Evolutionary conservation across 2,329 filamentous ascomycete genomes (phyloP).

Genomic region (Cryphonectria parasitica): DNA sequence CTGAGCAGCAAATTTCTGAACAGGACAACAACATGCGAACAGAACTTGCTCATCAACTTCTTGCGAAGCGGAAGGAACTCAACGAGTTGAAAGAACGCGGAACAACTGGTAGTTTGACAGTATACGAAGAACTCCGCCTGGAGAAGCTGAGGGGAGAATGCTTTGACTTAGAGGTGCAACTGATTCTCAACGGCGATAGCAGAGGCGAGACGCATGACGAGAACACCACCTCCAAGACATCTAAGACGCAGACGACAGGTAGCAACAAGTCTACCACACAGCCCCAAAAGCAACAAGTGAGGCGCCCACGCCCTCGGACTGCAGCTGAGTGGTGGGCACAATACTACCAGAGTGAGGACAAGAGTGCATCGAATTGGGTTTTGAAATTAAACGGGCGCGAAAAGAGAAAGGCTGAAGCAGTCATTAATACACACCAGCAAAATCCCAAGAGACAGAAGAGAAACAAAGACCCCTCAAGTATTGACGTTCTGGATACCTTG

Average conservation of each 20-base stretch:
- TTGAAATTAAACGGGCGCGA: not conserved
- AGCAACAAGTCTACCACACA: not conserved
- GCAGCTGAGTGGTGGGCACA: not conserved
- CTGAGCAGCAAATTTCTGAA: not conserved
- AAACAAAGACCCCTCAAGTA: not conserved
- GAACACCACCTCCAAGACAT: not conserved
- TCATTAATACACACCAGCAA: not conserved
- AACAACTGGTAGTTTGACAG: not conserved
- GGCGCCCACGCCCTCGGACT: not conserved
- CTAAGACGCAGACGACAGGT: not conserved
- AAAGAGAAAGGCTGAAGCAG: not conserved
- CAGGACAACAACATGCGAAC: not conserved
- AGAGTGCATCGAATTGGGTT: not conserved
- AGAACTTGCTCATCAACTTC: not conserved
- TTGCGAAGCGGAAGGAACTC: not conserved
- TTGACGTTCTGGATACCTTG: not conserved
- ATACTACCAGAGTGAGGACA: not conserved
- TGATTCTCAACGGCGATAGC: not conserved
- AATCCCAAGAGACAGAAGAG: not conserved
- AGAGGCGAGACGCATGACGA: not conserved
- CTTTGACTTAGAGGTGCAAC: not conserved
- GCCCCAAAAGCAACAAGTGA: not conserved
- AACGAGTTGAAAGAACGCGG: not conserved
- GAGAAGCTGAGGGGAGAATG: not conserved
- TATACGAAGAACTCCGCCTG: not conserved